Evolutionary conservation across 78 protist species (phyloP), one percentile per base, ranked within the genome.

Genomic region (Creolimax fragrantissima): DNA sequence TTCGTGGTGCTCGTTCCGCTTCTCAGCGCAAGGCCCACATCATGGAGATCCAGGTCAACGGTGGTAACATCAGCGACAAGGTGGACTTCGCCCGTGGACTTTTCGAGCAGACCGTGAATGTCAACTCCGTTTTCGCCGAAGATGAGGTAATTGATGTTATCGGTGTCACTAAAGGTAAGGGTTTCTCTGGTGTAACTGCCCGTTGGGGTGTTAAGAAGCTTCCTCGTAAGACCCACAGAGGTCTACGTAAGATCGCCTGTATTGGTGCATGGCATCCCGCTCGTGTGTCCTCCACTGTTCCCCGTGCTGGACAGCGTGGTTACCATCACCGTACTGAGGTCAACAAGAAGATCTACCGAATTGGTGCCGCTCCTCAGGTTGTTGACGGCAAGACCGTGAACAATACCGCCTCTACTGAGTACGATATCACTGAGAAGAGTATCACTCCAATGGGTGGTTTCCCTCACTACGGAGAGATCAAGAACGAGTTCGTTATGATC

Each of bases 221-320:
- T 35, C 99, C 99, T 89, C 96, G 99, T 88, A 99, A 99, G 98
- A 97, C 99, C 85, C 99, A 99, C 97, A 92, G 96, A 41, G 99
- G 99, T 96, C 97, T 98, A 47, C 96, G 99, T 91, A 99, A 99
- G 99, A 99, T 98, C 89, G 99, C 99, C 44, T 99, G 99, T 92
- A 98, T 99, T 90, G 99, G 99, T 3, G 98, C 99, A 2, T 99
- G 99, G 99, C 99, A 99, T 92, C 99, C 99, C 36, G 95, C 99
- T 88, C 96, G 99, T 89, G 99, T 99, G 85, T 36, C 90, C 42
- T 97, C 42, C 95, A 88, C 99, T 6, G 99, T 99, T 3, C 96
- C 99, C 94, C 99, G 99, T 92, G 99, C 99, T 45, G 99, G 99
- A 96, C 99, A 99, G 97, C 41, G 93, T 91, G 99, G 99, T 36